These are phyloP conservation scores for Centaurea solstitialis DNA, from an alignment of 129 eudicot species.

Conservation along the genomic window DNA sequence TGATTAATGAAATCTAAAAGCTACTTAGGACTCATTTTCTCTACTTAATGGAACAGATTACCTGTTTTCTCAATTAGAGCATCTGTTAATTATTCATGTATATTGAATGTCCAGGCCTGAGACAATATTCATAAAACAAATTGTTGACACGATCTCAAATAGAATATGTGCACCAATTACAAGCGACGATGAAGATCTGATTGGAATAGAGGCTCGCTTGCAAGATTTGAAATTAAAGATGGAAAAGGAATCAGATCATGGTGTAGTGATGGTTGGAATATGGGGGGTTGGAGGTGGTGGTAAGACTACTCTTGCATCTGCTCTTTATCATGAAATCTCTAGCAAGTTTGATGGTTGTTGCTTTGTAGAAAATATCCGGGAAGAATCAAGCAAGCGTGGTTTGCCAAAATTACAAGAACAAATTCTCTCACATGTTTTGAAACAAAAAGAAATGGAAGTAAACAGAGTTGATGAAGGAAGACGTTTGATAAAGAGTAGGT, in stretches of 20 bases:
- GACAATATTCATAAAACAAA: background rate
- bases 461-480: background rate
- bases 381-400: background rate
- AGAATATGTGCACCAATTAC: background rate
- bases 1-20: no score
- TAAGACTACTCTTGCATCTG: constrained; percentile 29
- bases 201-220: constrained; percentile 18
- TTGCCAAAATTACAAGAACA: background rate
- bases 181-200: background rate
- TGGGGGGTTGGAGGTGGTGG: constrained; percentile 31
- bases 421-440: background rate
- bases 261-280: constrained; percentile 15
- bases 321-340: background rate
- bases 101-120: constrained; percentile 12
- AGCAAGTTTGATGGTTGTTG: constrained; percentile 6
- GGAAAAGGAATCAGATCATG: background rate
- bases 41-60: background rate
- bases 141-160: constrained; percentile 5
- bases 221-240: constrained; percentile 1
- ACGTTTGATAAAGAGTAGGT: background rate
- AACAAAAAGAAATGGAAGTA: background rate
- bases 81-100: background rate
- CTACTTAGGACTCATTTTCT: no score
- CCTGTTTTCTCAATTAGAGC: background rate
- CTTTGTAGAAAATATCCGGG: background rate